Evolutionary conservation across 169 alveolate genomes (phyloP), one percentile per base, ranked within the genome.

Genomic region (Cryptosporidium sp.): DNA sequence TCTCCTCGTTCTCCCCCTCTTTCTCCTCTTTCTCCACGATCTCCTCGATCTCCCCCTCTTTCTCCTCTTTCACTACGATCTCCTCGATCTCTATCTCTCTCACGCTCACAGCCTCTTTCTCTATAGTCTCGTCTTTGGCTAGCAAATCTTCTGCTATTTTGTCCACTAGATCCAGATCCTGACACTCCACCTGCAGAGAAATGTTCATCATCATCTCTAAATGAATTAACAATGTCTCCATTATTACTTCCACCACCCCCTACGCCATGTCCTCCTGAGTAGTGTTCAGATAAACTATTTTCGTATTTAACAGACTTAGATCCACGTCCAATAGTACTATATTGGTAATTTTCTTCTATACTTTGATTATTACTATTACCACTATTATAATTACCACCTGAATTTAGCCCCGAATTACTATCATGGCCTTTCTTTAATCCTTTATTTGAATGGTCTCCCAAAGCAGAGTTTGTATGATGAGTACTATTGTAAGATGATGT

Each of bases 71-170:
- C n/a, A n/a, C n/a, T n/a, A n/a, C 59, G 48, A 14, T 48, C 69
- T 9, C 31, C 86, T 2, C 70, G 37, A n/a, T 73, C 71, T n/a
- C 55, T 39, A 2, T 58, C 61, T 33, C 61, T 58, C 12, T 35
- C 71, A 12, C 70, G 51, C 0, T 55, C 67, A 0, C 67, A 0
- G 8, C 33, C 43, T 65, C 71, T 65, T 33, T 65, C 71, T 37
- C 71, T 65, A 31, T 65, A 37, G 7, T 65, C 71, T 7, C 71
- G 71, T 65, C 48, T 65, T n/a, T 65, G 71, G 12, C 51, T 14
- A 65, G 52, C 43, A 65, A 65, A 65, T 23, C 48, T 65, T 37
- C 48, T 65, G 31, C 50, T 65, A 14, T 12, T 35, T 21, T 65
- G 26, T 8, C 51, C 48, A 37, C 52, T 31, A 31, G 52, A 48